Evolutionary conservation across 2,329 filamentous ascomycete species (phyloP).

Genomic region (Epichloe hybrida): DNA sequence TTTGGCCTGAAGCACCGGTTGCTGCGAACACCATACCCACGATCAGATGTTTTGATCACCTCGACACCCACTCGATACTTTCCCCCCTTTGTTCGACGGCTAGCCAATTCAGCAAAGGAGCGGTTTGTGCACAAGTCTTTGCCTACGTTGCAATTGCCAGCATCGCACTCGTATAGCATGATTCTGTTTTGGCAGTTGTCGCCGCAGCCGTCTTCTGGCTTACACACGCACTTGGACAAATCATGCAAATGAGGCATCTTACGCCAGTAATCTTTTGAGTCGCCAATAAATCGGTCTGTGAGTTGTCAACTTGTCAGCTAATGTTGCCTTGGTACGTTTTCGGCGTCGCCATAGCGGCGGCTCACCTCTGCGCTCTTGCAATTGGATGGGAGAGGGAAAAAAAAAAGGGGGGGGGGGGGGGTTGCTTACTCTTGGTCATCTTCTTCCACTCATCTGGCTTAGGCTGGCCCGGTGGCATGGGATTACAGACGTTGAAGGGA

Average conservation of each 20-base stretch:
- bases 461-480: constrained; percentile 70
- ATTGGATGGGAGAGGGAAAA: too few relatives aligned
- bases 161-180: constrained; percentile 96
- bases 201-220: constrained; percentile 64
- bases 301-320: background rate
- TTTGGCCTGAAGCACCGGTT: constrained; percentile 77
- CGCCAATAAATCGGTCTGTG: constrained; percentile 77
- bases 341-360: background rate
- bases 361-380: background rate
- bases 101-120: constrained; percentile 67
- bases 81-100: constrained; percentile 66
- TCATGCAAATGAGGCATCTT: constrained; percentile 62
- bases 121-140: constrained; percentile 70
- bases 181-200: constrained; percentile 88
- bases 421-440: constrained; percentile 63
- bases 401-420: background rate
- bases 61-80: constrained; percentile 90
- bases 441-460: constrained; percentile 91
- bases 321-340: background rate
- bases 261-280: constrained; percentile 69
- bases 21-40: constrained; percentile 82
- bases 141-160: constrained; percentile 72
- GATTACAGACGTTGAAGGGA: constrained; percentile 81
- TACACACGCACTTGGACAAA: constrained; percentile 66
- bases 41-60: constrained; percentile 78